Evolutionary conservation across 2,329 filamentous ascomycete genomes (phyloP).

Genomic region (Sordariomycetes sp.): DNA sequence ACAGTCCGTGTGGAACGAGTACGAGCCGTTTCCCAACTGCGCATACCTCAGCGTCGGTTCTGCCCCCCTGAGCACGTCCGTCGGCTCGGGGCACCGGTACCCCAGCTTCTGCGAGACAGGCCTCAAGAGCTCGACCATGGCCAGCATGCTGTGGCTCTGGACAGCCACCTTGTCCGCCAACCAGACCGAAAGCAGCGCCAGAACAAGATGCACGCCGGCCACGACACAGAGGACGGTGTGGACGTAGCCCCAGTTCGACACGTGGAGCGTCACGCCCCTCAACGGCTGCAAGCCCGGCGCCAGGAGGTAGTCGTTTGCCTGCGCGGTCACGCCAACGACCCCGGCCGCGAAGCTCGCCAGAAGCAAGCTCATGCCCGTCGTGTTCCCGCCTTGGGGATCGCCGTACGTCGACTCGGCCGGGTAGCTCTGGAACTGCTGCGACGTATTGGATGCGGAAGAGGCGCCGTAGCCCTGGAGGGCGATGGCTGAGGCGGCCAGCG

Average conservation of each 20-base stretch:
- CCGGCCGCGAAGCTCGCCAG: slow-evolving; percentile 26
- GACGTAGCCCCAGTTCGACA: neutral
- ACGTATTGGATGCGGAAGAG: slow-evolving; percentile 11
- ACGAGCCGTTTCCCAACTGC: neutral
- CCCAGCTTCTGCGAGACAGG: neutral
- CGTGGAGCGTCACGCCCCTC: neutral
- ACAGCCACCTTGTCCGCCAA: slow-evolving; percentile 1
- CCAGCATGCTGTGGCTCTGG: neutral
- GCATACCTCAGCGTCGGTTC: neutral
- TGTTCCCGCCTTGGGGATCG: slow-evolving; percentile 16
- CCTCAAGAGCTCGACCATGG: slow-evolving; percentile 1
- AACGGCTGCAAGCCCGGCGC: neutral
- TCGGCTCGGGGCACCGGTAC: neutral
- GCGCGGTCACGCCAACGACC: slow-evolving; percentile 21
- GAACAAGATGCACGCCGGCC: neutral
- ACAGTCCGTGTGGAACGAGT: neutral
- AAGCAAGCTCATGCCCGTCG: slow-evolving; percentile 21
- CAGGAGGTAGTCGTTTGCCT: slow-evolving; percentile 15
- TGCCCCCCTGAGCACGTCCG: neutral
- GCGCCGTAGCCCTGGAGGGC: slow-evolving; percentile 28
- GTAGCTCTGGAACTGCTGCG: slow-evolving; percentile 27
- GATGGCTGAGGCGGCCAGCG: slow-evolving; percentile 24
- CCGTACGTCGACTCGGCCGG: slow-evolving; percentile 30
- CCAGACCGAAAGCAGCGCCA: neutral
- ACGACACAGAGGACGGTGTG: neutral